Evolutionary conservation across 2,329 filamentous ascomycete genomes (phyloP), one percentile per base, ranked within the genome.

Genomic region (Rhynchosporium agropyri): DNA sequence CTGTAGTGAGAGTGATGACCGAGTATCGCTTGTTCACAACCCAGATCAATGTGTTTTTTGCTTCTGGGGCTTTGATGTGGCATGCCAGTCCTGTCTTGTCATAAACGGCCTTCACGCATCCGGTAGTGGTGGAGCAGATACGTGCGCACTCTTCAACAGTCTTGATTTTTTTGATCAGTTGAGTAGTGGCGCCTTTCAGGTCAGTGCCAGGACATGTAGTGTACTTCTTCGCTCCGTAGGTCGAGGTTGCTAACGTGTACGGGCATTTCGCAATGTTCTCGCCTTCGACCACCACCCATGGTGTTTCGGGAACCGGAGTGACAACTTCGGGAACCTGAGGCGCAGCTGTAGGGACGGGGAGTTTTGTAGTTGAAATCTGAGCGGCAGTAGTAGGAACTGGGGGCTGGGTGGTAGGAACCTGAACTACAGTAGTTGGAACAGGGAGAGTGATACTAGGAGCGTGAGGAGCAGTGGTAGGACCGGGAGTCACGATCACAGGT

Each of bases 261-360:
- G 54, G 54, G 31, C 54, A 57, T 20, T 36, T 46, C 13, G 54
- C 29, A 40, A 57, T 57, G 12, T 57, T 57, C 40, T 48, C 54
- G 4, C 40, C 40, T 13, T 55, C 51, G 7, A 26, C 36, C 7
- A 55, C 33, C 2, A 36, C 33, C 33, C 33, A 36, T 36, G 33
- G 33, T 1, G 1, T 10, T 36, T 46, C 43, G 26, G 43, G 43
- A 8, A 46, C 43, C n/a, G 5, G 33, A 6, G 33, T 5, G 33
- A 20, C 43, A 46, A n/a, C 12, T n/a, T 43, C 42, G 20, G 43
- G 43, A 45, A 6, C n/a, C 42, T 45, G 13, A 45, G n/a, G 6
- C 42, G 33, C 9, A 36, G 33, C 3, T 10, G 33, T 36, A 36
- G 33, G 33, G 6, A 36, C 33, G 33, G 33, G 6, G 33, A 10